Evolutionary conservation across 352 stramenopile genomes (phyloP).

Genomic region (Phytophthora citrophthora): DNA sequence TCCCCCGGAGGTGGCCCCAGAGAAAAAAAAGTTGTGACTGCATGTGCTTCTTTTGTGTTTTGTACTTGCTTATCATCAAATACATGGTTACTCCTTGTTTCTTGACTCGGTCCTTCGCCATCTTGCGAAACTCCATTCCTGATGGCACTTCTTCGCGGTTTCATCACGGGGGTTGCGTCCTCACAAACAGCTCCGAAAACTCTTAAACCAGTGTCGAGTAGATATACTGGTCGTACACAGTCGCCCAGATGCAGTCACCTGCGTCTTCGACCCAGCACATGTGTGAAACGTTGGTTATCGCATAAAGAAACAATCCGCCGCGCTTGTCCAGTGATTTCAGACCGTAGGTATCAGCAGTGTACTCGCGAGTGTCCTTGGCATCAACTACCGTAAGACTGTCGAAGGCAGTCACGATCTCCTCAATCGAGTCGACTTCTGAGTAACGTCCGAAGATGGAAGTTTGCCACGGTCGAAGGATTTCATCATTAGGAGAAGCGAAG

Average conservation of each 20-base stretch:
- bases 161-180: no score
- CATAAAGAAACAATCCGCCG: constrained; percentile 32
- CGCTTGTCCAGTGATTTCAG: constrained; percentile 33
- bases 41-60: no score
- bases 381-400: constrained; percentile 34
- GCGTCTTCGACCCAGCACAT: constrained; percentile 38
- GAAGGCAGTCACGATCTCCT: constrained; percentile 38
- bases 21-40: constrained; percentile 45
- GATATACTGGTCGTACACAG: constrained; percentile 31
- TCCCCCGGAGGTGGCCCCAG: background rate
- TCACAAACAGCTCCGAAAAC: background rate
- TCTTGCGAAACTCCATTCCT: no score
- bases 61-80: no score
- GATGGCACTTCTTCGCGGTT: no score
- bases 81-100: no score
- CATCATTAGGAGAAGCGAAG: constrained; percentile 43
- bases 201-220: constrained; percentile 5
- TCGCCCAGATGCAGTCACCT: constrained; percentile 35
- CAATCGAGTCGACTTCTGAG: constrained; percentile 30
- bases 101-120: no score
- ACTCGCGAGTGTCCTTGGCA: constrained; percentile 35
- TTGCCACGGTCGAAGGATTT: constrained; percentile 45
- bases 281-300: constrained; percentile 30
- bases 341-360: constrained; percentile 41
- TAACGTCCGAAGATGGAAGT: constrained; percentile 45